Percentiles rank a stretch among this genome's conserved stretches.
These are phyloP conservation scores for Fusarium azukiicola DNA, from an alignment of 2,329 filamentous ascomycete genomes.

Conservation along the genomic window DNA sequence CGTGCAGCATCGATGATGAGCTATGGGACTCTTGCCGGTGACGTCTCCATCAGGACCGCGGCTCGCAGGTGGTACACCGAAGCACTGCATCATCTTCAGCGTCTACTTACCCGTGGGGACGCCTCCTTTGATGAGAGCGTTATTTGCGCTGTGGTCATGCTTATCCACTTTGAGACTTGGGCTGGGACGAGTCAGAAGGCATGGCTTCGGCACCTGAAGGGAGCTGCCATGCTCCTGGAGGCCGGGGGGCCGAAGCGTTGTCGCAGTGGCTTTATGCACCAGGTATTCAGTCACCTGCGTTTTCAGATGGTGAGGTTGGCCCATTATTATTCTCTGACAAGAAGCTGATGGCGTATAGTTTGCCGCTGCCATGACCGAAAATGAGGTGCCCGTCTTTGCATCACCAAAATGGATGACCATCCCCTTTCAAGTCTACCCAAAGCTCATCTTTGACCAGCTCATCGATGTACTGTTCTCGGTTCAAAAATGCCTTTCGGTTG, in stretches of 20 bases:
- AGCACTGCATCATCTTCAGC: slow-evolving; percentile 23
- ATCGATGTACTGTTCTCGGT: slow-evolving; percentile 27
- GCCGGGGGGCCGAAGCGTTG: slow-evolving; percentile 23
- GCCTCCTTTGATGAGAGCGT: slow-evolving; percentile 14
- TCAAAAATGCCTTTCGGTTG: slow-evolving; percentile 26
- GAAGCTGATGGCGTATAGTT: slow-evolving; percentile 15
- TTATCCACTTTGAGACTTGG: slow-evolving; percentile 36
- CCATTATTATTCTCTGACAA: no score
- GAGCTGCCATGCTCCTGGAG: slow-evolving; percentile 22
- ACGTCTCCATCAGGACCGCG: slow-evolving; percentile 22
- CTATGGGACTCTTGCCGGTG: slow-evolving; percentile 29
- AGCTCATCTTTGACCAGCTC: slow-evolving; percentile 32
- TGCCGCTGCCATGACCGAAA: slow-evolving; percentile 32
- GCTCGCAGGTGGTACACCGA: slow-evolving; percentile 31
- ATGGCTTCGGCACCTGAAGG: slow-evolving; percentile 36
- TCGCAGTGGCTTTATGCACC: slow-evolving; percentile 31
- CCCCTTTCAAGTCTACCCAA: slow-evolving; percentile 29
- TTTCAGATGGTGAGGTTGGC: slow-evolving; percentile 24
- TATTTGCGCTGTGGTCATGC: slow-evolving; percentile 23
- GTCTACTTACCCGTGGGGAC: neutral
- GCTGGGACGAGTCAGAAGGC: slow-evolving; percentile 29
- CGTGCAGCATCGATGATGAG: slow-evolving; percentile 36
- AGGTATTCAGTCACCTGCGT: slow-evolving; percentile 34
- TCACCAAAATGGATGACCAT: slow-evolving; percentile 30
- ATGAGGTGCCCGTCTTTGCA: slow-evolving; percentile 26